A percentile compares a stretch with the other conserved stretches of the same genome.
Evolutionary conservation across 2,329 filamentous ascomycete genomes (phyloP).

Genomic region (Pseudocercospora macadamiae): DNA sequence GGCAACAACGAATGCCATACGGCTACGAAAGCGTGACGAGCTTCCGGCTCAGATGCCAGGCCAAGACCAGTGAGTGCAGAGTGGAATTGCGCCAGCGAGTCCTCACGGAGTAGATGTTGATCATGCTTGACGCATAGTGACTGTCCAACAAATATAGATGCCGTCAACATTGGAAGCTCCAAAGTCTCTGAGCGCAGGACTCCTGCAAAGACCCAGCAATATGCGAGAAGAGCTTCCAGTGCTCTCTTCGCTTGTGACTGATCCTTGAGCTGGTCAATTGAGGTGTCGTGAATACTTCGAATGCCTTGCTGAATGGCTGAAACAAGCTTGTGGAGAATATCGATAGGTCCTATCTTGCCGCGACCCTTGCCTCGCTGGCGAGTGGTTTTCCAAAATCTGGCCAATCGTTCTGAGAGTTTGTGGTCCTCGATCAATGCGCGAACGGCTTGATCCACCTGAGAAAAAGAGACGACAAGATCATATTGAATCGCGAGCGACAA

Average conservation of each 20-base stretch:
- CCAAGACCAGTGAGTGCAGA: constrained; percentile 2
- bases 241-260: background rate
- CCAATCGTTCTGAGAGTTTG: constrained; percentile 22
- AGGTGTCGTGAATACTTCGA: background rate
- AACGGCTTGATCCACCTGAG: constrained; percentile 18
- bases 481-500: constrained; percentile 27
- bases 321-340: constrained; percentile 14
- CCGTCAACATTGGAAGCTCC: constrained; percentile 20
- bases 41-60: constrained; percentile 11
- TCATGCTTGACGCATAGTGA: constrained; percentile 9
- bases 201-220: constrained; percentile 17
- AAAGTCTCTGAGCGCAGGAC: constrained; percentile 14
- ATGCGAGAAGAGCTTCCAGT: constrained; percentile 15
- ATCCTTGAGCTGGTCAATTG: background rate
- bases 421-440: constrained; percentile 16
- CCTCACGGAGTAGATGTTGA: background rate
- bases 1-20: constrained; percentile 67
- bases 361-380: constrained; percentile 9
- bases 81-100: constrained; percentile 3
- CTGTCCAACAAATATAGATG: constrained; percentile 19
- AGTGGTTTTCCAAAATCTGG: constrained; percentile 21
- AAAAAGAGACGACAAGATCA: constrained; percentile 25
- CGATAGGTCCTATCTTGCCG: constrained; percentile 10
- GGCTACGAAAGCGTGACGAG: constrained; percentile 27
- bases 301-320: background rate